Base-by-base conservation (phyloP, 1,284 basidiomycete genomes). In the Pseudozyma sp. region DNA sequence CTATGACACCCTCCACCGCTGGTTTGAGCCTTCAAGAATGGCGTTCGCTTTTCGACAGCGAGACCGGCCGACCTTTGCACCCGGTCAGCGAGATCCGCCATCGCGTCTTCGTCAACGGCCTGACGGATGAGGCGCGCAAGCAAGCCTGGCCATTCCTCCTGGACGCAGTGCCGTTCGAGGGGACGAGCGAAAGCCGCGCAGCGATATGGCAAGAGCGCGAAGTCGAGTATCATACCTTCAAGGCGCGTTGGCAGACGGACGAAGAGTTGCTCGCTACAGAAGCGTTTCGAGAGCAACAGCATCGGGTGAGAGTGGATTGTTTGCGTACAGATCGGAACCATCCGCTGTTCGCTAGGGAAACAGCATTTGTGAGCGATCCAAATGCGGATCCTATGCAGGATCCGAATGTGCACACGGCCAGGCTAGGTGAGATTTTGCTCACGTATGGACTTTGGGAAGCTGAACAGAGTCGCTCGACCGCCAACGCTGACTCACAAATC, bases 301-400 rank as follows among this genome's bases (percentile, higher is more conserved):
- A 94, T 86, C 90, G 93, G 18, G 93, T 94, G 73, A 92, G 97
- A 81, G 95, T 99, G 54, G 97, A 99, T 83, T 98, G 96, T 81
- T 90, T 96, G 55, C 90, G 97, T 13, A 98, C 97, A n/a, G 97
- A 99, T 85, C 89, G 96, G 16, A 92, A 89, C 16, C 94, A 97
- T 71, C 90, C 93, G 0, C 87, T 97, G 53, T 99, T 97, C 79
- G 54, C 43, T 13, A 50, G 63, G 52, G 56, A 56, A n/a, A 8
- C 52, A 6, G 35, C 52, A 14, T 55, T 69, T 39, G 81, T 71
- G 48, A 72, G 83, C 9, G 81, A 84, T 42, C 50, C 57, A 1
- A 44, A 70, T 4, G 73, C 79, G 10, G 81, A 84, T 50, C 55
- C 66, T 19, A 53, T 52, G 67, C 78, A 36, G 73, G 51, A 91